phyloP scores from a whole-genome alignment of 2,329 filamentous ascomycete species.

The Colletotrichum graminicola region DNA sequence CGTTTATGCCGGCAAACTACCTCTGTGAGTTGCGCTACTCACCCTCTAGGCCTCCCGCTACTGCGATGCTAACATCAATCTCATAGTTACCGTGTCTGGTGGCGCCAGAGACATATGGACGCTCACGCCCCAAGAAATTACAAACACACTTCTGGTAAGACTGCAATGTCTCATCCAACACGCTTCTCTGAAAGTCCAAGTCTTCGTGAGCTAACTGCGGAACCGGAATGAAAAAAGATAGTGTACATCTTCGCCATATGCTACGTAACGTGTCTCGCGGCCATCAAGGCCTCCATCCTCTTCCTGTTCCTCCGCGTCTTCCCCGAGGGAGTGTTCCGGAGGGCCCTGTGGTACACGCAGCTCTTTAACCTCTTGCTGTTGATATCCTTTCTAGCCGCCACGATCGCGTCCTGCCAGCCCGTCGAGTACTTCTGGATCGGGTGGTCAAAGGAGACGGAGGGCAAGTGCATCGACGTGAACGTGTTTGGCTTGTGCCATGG shows the following conservation, averaged over 20 bases:
- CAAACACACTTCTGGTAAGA: conserved; percentile 21
- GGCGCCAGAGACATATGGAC: conserved; percentile 45
- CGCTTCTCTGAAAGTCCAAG: conserved; percentile 1
- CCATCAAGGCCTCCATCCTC: conserved; percentile 53
- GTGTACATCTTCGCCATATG: conserved; percentile 52
- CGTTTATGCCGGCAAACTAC: conserved; percentile 32
- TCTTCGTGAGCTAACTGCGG: neutral
- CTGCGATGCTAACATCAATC: neutral
- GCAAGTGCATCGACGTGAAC: conserved; percentile 53
- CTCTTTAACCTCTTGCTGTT: conserved; percentile 20
- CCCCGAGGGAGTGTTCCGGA: conserved; percentile 46
- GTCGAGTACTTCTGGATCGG: conserved; percentile 58
- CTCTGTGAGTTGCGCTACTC: neutral
- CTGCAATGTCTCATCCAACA: no score
- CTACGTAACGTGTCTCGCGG: conserved; percentile 50
- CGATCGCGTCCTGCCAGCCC: conserved; percentile 56
- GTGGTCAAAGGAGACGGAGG: conserved; percentile 46
- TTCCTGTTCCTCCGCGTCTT: conserved; percentile 55
- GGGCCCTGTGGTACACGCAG: conserved; percentile 44
- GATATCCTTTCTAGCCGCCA: conserved; percentile 50
- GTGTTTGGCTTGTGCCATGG: conserved; percentile 55
- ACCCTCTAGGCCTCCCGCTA: no score
- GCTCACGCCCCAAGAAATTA: conserved; percentile 45
- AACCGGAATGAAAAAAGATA: conserved; percentile 47
- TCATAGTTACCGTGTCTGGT: conserved; percentile 9